Evolutionary conservation across 768 basidiomycete species (phyloP).

Genomic region (Boletus eberwhitei): DNA sequence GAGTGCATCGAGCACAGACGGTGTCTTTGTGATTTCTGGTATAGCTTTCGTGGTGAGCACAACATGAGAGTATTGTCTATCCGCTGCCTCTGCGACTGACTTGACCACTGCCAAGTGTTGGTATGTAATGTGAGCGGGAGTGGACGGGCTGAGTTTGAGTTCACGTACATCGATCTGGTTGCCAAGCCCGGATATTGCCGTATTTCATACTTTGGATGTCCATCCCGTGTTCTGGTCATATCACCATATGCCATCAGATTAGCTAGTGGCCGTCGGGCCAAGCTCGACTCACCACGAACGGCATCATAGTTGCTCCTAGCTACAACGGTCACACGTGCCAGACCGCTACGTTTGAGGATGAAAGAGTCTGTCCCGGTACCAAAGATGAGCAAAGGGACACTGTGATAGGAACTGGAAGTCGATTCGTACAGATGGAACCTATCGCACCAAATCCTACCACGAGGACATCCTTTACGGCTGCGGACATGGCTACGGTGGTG

Average conservation of each 20-base stretch:
- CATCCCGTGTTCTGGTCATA: constrained; percentile 46
- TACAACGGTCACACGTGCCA: constrained; percentile 65
- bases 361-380: constrained; percentile 43
- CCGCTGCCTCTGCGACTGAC: constrained; percentile 57
- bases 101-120: constrained; percentile 45
- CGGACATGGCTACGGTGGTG: constrained; percentile 5
- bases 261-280: neutral
- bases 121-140: constrained; percentile 14
- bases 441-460: constrained; percentile 67
- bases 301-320: constrained; percentile 67
- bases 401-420: neutral
- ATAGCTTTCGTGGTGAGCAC: constrained; percentile 68
- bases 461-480: constrained; percentile 44
- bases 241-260: neutral
- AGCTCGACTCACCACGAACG: constrained; percentile 40
- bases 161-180: constrained; percentile 54
- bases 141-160: neutral
- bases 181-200: constrained; percentile 56
- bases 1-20: constrained; percentile 54
- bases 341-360: constrained; percentile 53
- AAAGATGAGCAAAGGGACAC: neutral
- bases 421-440: constrained; percentile 53
- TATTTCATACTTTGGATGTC: constrained; percentile 57
- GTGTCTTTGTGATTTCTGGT: constrained; percentile 59
- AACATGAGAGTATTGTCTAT: constrained; percentile 60